Evolutionary conservation across 2,329 filamentous ascomycete species (phyloP), one percentile per base, ranked within the genome.

Genomic region (Cordyceps sp.): DNA sequence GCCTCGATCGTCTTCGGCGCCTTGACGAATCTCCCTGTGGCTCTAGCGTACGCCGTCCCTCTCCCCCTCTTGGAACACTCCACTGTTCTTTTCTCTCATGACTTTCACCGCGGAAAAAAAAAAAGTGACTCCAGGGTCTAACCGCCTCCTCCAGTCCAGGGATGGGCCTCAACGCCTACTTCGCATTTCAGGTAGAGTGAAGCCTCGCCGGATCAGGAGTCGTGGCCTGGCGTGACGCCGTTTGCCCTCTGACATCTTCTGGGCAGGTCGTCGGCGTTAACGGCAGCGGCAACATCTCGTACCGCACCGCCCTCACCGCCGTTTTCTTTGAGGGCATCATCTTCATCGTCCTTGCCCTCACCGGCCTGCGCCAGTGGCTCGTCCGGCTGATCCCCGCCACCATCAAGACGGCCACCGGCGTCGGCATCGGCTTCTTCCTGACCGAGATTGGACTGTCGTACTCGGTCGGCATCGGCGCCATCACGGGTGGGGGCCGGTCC

Each of bases 251-350:
- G 27, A 17, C 16, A 24, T 9, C 6, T 18, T 27, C 22, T 14
- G n/a, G 31, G 26, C 18, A 10, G 12, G n/a, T 19, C 50, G 83
- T 92, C 35, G 84, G 84, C 4, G 72, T 63, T 45, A 76, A 86
- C 49, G 84, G 83, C 27, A 67, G 62, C 16, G 82, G 82, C 3
- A 62, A 66, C 23, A 74, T 92, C 8, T 73, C 81, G 1, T 93
- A 82, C 48, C 53, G 68, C 33, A 66, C 86, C 27, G 84, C 84
- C 22, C 58, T 92, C 25, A 90, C 83, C 4, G 83, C 84, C 33
- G 84, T 90, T 41, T 92, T 93, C 49, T 77, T 90, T 10, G 84
- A 93, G 53, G 84, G 84, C 24, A 80, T 80, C 52, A 76, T 92
- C 38, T 93, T 93, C 55, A 71, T 92, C 31, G 79, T 61, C 2